Evolutionary conservation across 371 early-diverging fungal species (phyloP).

Genomic region (Rhizopus delemar): DNA sequence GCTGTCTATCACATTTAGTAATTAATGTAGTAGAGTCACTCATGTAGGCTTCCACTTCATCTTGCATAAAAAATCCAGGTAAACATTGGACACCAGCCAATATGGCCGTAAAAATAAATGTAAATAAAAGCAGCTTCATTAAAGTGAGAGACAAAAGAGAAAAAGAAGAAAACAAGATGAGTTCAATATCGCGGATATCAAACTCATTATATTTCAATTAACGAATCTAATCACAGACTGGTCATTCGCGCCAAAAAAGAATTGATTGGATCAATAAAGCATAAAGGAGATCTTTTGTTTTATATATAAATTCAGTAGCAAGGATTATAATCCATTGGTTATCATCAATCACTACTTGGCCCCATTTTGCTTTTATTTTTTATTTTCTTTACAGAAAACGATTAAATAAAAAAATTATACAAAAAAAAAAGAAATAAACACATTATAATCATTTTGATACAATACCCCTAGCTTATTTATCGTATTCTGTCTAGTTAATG

Average conservation of each 20-base stretch:
- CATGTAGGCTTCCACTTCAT: conserved; percentile 5
- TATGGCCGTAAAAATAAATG: not conserved
- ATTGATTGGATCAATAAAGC: too few relatives aligned
- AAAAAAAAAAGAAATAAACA: not conserved
- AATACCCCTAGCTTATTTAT: not conserved
- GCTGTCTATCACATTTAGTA: conserved; percentile 24
- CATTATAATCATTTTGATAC: not conserved
- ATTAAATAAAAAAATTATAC: not conserved
- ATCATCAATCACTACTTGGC: not conserved
- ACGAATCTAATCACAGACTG: too few relatives aligned
- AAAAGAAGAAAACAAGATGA: too few relatives aligned
- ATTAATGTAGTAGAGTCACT: conserved; percentile 28
- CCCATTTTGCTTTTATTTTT: not conserved
- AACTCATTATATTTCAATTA: too few relatives aligned
- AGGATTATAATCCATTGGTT: too few relatives aligned
- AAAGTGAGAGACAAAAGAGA: too few relatives aligned
- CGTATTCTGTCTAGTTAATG: not conserved
- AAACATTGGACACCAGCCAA: conserved; percentile 16
- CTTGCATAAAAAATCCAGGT: conserved; percentile 23
- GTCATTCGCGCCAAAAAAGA: too few relatives aligned
- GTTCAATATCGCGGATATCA: too few relatives aligned
- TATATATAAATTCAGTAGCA: too few relatives aligned
- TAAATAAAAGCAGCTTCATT: not conserved
- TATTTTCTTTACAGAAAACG: not conserved
- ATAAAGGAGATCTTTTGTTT: too few relatives aligned